These are phyloP conservation scores for Ailanthus altissimus DNA, from an alignment of 345 rosid genomes.

Conservation along the genomic window DNA sequence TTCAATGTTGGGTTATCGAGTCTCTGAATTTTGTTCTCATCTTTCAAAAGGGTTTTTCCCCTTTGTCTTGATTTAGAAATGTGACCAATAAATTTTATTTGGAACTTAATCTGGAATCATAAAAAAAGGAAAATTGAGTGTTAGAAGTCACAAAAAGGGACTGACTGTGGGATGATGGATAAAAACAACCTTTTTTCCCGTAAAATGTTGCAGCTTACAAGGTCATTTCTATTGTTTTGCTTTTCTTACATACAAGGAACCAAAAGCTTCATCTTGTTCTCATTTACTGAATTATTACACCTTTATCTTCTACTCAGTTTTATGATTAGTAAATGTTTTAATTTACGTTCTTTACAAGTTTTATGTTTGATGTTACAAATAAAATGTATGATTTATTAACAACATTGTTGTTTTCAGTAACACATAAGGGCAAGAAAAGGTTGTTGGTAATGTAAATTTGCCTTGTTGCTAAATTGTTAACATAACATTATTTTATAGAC, in stretches of 20 bases:
- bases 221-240: neutral
- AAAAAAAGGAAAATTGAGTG: neutral
- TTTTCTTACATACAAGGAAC: neutral
- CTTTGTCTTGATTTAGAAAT: constrained; percentile 15
- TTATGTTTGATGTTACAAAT: neutral
- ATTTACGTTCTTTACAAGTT: neutral
- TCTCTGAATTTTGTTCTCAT: constrained; percentile 25
- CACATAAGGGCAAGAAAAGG: neutral
- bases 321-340: too few relatives aligned
- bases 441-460: neutral
- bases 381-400: too few relatives aligned
- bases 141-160: neutral
- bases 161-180: neutral
- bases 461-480: neutral
- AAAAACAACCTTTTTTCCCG: neutral
- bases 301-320: too few relatives aligned
- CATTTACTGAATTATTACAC: neutral
- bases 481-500: neutral
- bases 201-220: neutral
- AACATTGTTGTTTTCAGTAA: too few relatives aligned
- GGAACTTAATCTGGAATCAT: constrained; percentile 21
- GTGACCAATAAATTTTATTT: neutral
- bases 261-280: neutral
- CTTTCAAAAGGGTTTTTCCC: neutral
- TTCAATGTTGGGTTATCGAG: constrained; percentile 23